Conservation (phyloP, 768 basidiomycete genomes). For the Tylopilus felleus region DNA sequence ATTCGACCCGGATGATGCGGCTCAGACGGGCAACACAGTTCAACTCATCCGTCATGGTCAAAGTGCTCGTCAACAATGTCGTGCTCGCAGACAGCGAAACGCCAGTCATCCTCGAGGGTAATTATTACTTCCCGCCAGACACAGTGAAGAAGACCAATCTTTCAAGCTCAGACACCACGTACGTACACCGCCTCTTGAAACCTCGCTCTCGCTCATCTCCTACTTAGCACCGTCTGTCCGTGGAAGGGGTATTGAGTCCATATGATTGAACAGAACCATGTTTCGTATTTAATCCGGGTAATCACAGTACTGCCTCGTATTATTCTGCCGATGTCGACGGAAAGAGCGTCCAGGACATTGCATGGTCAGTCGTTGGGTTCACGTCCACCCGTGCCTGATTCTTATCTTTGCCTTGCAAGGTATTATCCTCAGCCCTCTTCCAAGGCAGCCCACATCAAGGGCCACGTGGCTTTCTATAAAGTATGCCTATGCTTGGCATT, state of each 20-base stretch:
- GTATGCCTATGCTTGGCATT: conserved; percentile 31
- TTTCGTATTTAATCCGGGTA: background rate
- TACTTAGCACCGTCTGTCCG: conserved; percentile 48
- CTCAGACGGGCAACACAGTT: background rate
- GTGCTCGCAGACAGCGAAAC: conserved; percentile 56
- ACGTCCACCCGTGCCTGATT: background rate
- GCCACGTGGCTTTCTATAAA: conserved; percentile 78
- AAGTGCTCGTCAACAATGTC: conserved; percentile 47
- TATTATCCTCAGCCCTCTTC: conserved; percentile 59
- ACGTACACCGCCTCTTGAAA: conserved; percentile 15
- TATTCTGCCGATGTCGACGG: conserved; percentile 55
- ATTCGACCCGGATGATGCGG: conserved; percentile 2
- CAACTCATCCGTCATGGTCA: conserved; percentile 39
- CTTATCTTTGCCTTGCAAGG: conserved; percentile 38
- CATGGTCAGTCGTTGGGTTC: conserved; percentile 48
- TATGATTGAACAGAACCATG: background rate
- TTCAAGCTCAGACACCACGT: conserved; percentile 52
- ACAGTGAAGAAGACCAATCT: conserved; percentile 47
- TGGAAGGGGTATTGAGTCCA: conserved; percentile 67
- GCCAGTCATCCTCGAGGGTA: conserved; percentile 60
- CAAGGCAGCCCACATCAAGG: conserved; percentile 59
- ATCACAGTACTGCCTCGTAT: conserved; percentile 57
- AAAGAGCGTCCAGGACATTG: conserved; percentile 51
- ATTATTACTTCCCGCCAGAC: conserved; percentile 70
- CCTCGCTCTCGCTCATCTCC: background rate